A percentile compares a stretch with the other conserved stretches of the same genome.
Conservation (phyloP, 306 rosid species). For the Crataegus laevigata region DNA sequence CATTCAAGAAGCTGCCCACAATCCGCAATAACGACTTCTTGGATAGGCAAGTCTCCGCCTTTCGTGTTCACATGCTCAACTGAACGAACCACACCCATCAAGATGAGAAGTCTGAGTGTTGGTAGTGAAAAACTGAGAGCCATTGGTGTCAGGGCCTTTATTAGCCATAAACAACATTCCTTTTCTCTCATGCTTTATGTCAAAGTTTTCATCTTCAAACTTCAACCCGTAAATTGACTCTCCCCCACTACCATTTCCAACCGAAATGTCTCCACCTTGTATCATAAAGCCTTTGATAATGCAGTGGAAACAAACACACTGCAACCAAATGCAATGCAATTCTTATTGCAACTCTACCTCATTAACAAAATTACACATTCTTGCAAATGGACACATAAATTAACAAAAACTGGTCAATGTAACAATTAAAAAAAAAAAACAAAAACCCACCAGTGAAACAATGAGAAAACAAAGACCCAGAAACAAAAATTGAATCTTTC, state of each 20-base stretch:
- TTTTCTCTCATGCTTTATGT: slow-evolving; percentile 69
- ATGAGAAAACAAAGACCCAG: too few species aligned
- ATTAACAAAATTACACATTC: too few species aligned
- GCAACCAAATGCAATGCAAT: too few species aligned
- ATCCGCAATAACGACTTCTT: slow-evolving; percentile 37
- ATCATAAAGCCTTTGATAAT: slow-evolving; percentile 49
- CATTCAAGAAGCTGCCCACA: slow-evolving; percentile 64
- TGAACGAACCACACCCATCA: too few species aligned
- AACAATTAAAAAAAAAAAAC: too few species aligned
- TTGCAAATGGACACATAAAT: too few species aligned
- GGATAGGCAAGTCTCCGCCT: slow-evolving; percentile 43
- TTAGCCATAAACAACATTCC: slow-evolving; percentile 79
- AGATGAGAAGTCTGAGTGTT: slow-evolving; percentile 48
- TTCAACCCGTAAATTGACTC: slow-evolving; percentile 62
- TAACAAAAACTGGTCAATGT: too few species aligned
- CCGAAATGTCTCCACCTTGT: slow-evolving; percentile 75
- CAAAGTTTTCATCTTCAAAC: slow-evolving; percentile 64
- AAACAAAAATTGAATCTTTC: too few species aligned
- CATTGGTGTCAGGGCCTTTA: slow-evolving; percentile 48
- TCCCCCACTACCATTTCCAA: slow-evolving; percentile 62
- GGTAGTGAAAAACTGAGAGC: slow-evolving; percentile 60
- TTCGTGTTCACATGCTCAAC: too few species aligned
- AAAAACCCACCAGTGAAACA: too few species aligned
- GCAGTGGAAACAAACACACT: too few species aligned
- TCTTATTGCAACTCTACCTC: too few species aligned